These are phyloP conservation scores for Jatropha podagrica DNA, from an alignment of 441 rosid species.

Conservation along the genomic window DNA sequence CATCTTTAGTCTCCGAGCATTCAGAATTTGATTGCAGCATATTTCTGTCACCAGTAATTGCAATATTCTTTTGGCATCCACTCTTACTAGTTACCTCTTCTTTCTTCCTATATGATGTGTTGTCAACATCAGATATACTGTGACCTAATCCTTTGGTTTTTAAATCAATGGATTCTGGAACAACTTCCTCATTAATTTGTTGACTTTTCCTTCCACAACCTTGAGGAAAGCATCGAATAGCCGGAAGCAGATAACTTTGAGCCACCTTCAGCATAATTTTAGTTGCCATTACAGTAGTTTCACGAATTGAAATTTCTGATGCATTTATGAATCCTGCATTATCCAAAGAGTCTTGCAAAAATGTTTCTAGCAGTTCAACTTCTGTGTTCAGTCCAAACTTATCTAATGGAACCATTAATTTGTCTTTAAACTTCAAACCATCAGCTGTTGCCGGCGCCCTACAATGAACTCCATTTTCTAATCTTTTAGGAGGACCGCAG, in stretches of 20 bases:
- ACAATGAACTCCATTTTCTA: neutral
- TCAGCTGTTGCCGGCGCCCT: neutral
- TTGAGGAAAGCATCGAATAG: conserved; percentile 21
- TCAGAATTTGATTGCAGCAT: neutral
- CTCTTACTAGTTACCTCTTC: conserved; percentile 5
- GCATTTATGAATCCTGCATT: neutral
- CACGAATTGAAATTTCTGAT: neutral
- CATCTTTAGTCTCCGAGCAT: neutral
- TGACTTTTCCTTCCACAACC: conserved; percentile 21
- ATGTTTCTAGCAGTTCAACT: neutral
- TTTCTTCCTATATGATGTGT: neutral
- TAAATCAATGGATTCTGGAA: neutral
- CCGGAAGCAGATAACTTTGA: conserved; percentile 14
- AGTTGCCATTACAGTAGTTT: neutral
- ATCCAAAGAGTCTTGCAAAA: neutral
- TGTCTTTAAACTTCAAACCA: neutral
- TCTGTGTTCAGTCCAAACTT: neutral
- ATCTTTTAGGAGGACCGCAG: conserved; percentile 7
- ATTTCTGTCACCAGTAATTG: neutral
- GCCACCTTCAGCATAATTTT: neutral
- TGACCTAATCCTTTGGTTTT: neutral
- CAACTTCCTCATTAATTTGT: conserved; percentile 1
- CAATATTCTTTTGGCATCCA: conserved; percentile 1
- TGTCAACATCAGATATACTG: neutral
- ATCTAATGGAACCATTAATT: neutral